A percentile compares a stretch with the other conserved stretches of the same genome.
These are phyloP conservation scores for Rhodamnia argentea DNA, from an alignment of 345 rosid genomes.

Conservation along the genomic window DNA sequence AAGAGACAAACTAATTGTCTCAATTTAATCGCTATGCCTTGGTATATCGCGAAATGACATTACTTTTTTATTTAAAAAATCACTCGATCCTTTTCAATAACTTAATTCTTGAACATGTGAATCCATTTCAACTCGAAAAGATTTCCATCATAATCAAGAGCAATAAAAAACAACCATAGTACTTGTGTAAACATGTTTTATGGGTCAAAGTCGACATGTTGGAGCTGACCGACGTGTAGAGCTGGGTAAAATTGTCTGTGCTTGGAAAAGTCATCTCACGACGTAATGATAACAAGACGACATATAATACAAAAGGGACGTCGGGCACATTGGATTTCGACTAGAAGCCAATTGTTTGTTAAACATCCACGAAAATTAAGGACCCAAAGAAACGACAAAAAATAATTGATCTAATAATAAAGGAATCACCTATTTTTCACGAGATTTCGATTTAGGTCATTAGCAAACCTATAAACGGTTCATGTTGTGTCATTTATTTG, in stretches of 20 bases:
- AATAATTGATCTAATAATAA: background rate
- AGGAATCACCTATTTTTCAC: background rate
- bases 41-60: background rate
- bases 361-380: background rate
- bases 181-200: background rate
- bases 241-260: background rate
- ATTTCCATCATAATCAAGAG: background rate
- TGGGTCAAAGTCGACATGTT: background rate
- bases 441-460: background rate
- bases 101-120: background rate
- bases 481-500: background rate
- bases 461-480: background rate
- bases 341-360: background rate
- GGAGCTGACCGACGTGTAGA: too few species aligned
- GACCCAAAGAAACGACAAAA: background rate
- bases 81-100: background rate
- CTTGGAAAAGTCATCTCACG: background rate
- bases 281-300: background rate
- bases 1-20: background rate
- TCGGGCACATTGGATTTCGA: background rate
- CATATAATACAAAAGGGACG: background rate
- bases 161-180: background rate
- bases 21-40: background rate
- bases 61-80: background rate
- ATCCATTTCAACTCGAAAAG: background rate